phyloP scores from a whole-genome alignment of 805 yeast genomes.

The Debaryomyces prosopidis region DNA sequence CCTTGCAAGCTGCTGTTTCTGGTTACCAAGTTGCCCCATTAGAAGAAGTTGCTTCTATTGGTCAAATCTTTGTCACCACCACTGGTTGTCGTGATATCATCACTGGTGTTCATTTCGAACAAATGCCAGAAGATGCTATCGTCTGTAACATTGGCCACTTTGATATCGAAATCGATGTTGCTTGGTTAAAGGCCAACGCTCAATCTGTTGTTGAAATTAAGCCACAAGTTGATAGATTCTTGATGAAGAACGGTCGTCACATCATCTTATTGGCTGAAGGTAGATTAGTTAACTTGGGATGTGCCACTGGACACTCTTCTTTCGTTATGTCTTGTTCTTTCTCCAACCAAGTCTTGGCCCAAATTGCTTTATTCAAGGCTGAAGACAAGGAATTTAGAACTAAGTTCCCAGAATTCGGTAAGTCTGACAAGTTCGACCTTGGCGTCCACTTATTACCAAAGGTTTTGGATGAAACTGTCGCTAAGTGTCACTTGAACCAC shows the following conservation, averaged over 20 bases:
- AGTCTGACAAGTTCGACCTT: conserved; percentile 84
- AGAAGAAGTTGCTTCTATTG: conserved; percentile 88
- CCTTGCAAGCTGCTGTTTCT: conserved; percentile 98
- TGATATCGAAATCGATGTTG: conserved; percentile 98
- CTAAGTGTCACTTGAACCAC: conserved; percentile 93
- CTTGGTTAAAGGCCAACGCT: conserved; percentile 96
- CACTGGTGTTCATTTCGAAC: conserved; percentile 79
- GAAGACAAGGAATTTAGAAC: conserved; percentile 76
- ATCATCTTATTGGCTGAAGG: conserved; percentile 97
- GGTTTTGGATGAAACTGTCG: conserved; percentile 98
- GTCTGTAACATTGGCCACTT: conserved; percentile 99
- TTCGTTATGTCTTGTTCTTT: conserved; percentile 99
- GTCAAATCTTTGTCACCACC: conserved; percentile 98
- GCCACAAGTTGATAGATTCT: conserved; percentile 98
- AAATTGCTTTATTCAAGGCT: conserved; percentile 94
- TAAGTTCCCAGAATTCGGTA: conserved; percentile 84
- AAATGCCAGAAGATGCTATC: conserved; percentile 99
- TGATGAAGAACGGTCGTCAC: conserved; percentile 87
- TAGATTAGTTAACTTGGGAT: conserved; percentile 98
- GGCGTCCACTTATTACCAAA: conserved; percentile 98
- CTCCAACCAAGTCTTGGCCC: conserved; percentile 99
- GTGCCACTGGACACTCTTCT: conserved; percentile 99
- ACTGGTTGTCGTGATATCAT: conserved; percentile 99
- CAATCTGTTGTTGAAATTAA: conserved; percentile 93
- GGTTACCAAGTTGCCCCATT: conserved; percentile 97